Evolutionary conservation across 345 rosid species (phyloP).

Genomic region (Eucalyptus pauciflora): DNA sequence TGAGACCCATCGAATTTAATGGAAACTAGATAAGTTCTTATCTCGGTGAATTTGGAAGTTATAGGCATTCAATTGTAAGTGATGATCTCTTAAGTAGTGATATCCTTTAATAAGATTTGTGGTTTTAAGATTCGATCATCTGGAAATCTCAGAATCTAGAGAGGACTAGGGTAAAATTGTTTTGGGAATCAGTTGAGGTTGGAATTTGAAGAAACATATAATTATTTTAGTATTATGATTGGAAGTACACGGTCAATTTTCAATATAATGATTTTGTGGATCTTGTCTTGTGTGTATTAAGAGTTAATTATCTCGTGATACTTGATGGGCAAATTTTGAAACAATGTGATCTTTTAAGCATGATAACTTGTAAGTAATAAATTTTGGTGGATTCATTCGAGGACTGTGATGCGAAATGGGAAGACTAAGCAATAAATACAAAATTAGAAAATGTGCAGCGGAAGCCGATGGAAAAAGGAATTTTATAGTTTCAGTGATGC

Average conservation of each 20-base stretch:
- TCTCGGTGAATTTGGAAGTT: not conserved
- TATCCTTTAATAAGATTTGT: not conserved
- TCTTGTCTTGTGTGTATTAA: not conserved
- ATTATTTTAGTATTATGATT: too few species aligned
- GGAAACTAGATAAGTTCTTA: not conserved
- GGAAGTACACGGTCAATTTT: not conserved
- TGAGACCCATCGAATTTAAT: not conserved
- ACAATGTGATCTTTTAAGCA: not conserved
- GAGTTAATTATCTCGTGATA: not conserved
- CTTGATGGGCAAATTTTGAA: too few species aligned
- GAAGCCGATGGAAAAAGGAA: too few species aligned
- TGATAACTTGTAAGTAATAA: too few species aligned
- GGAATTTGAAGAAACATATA: too few species aligned
- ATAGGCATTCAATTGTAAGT: not conserved
- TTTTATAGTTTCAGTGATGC: not conserved
- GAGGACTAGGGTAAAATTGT: not conserved
- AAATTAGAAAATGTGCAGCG: not conserved
- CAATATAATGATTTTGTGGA: not conserved
- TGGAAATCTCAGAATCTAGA: not conserved
- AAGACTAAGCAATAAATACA: not conserved
- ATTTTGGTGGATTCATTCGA: not conserved
- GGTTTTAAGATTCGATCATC: not conserved
- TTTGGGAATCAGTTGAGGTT: not conserved
- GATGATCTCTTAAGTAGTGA: not conserved
- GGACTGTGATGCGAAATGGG: not conserved